A percentile compares a stretch with the other conserved stretches of the same genome.
Evolutionary conservation across 2,329 filamentous ascomycete species (phyloP).

Genomic region (Leptosphaerulina australis): DNA sequence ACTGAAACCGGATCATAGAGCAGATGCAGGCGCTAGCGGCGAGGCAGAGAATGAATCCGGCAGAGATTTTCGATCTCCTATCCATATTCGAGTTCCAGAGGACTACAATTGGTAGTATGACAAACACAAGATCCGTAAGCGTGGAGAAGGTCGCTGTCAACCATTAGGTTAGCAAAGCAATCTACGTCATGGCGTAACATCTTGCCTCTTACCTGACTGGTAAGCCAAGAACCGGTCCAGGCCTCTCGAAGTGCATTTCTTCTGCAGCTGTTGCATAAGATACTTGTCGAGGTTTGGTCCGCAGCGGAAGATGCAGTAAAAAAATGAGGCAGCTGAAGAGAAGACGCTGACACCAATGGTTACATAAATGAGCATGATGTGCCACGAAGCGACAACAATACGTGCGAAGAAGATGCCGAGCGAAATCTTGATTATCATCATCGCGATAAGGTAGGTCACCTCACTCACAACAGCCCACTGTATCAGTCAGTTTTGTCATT

Average conservation of each 20-base stretch:
- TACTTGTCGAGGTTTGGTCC: conserved; percentile 38
- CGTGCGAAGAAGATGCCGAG: conserved; percentile 55
- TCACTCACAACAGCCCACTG: conserved; percentile 48
- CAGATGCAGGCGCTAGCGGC: conserved; percentile 59
- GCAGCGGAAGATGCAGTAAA: conserved; percentile 61
- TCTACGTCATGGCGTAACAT: neutral
- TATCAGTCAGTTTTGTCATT: conserved; percentile 5
- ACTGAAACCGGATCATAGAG: conserved; percentile 59
- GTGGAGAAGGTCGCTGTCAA: conserved; percentile 35
- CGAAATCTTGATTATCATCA: conserved; percentile 53
- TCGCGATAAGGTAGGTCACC: conserved; percentile 49
- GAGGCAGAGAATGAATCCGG: conserved; percentile 61
- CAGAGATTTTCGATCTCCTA: conserved; percentile 57
- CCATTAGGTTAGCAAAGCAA: neutral
- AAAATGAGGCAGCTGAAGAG: conserved; percentile 52
- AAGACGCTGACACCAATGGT: conserved; percentile 48
- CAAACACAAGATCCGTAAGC: conserved; percentile 42
- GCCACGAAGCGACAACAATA: conserved; percentile 51
- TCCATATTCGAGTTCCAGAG: conserved; percentile 64
- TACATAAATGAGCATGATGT: conserved; percentile 45
- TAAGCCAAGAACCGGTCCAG: conserved; percentile 62
- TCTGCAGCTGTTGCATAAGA: conserved; percentile 39
- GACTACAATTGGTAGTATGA: conserved; percentile 52
- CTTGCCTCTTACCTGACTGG: conserved; percentile 26
- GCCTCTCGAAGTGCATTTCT: conserved; percentile 51